phyloP scores from a whole-genome alignment of 1,284 basidiomycete species.

The Rhodotorula mucilaginosa region DNA sequence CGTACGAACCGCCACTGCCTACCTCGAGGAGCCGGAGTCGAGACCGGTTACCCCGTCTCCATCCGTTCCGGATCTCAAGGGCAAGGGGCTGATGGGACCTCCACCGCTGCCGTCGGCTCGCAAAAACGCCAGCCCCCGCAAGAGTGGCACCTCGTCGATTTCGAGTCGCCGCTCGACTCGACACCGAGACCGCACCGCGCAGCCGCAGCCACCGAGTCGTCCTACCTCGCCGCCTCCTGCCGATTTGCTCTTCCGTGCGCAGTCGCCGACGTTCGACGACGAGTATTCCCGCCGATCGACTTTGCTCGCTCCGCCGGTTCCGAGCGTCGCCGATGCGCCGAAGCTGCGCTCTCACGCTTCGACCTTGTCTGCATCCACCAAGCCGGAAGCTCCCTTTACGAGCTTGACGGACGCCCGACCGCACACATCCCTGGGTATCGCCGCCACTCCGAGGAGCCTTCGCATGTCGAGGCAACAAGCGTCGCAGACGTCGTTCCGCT shows the following conservation, averaged over 20 bases:
- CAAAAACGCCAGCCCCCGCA: conserved; percentile 52
- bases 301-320: conserved; percentile 24
- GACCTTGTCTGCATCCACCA: conserved; percentile 5
- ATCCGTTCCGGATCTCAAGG: conserved; percentile 9
- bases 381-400: conserved; percentile 9
- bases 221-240: conserved; percentile 84
- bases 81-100: conserved; percentile 28
- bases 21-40: conserved; percentile 15
- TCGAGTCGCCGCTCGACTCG: conserved; percentile 39
- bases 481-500: conserved; percentile 21
- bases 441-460: conserved; percentile 10
- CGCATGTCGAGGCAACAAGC: conserved; percentile 12
- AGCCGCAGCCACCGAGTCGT: conserved; percentile 59
- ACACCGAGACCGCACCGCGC: conserved; percentile 51
- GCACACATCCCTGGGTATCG: conserved; percentile 22
- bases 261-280: conserved; percentile 68
- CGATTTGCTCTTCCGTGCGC: conserved; percentile 80
- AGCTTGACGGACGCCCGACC: conserved; percentile 11
- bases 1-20: conserved; percentile 26
- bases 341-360: conserved; percentile 20
- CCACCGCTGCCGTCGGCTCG: conserved; percentile 62
- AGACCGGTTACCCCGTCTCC: conserved; percentile 8
- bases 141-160: conserved; percentile 23
- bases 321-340: background rate
- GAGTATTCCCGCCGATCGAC: conserved; percentile 30